phyloP scores from a whole-genome alignment of 805 yeast genomes.

The Wickerhamiella brachini region DNA sequence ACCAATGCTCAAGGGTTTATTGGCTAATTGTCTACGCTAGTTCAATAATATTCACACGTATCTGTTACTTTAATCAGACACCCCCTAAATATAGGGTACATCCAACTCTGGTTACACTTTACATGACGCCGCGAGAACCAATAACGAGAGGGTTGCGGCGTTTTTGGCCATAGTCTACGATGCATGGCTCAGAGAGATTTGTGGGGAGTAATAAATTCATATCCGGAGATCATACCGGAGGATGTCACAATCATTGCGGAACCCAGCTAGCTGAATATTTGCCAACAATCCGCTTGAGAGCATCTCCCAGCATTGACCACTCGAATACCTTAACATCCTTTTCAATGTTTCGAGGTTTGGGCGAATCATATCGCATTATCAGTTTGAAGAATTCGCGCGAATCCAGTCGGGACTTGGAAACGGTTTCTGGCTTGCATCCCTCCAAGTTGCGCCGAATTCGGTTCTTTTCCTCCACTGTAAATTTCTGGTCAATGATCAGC shows the following conservation, averaged over 20 bases:
- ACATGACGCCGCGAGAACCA: not conserved
- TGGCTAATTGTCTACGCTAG: too few species aligned
- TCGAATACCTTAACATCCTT: slow-evolving; percentile 55
- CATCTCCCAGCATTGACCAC: slow-evolving; percentile 41
- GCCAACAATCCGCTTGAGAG: slow-evolving; percentile 41
- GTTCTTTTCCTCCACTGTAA: slow-evolving; percentile 56
- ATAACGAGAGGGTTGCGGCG: not conserved
- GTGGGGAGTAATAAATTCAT: not conserved
- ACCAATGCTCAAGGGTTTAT: too few species aligned
- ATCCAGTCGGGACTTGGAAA: slow-evolving; percentile 34
- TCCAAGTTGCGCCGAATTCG: slow-evolving; percentile 55
- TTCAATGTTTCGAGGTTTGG: slow-evolving; percentile 56
- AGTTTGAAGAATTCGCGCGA: slow-evolving; percentile 29
- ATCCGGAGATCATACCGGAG: not conserved
- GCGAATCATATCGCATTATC: slow-evolving; percentile 48
- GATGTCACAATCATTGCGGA: not conserved
- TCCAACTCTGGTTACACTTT: not conserved
- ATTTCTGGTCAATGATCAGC: slow-evolving; percentile 38
- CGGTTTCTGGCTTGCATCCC: slow-evolving; percentile 45
- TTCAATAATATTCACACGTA: too few species aligned
- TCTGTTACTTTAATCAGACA: not conserved
- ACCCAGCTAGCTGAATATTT: slow-evolving; percentile 32
- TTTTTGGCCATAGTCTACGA: not conserved
- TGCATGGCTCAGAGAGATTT: not conserved
- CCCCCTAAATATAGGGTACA: not conserved